Conservation (phyloP, 2,329 filamentous ascomycete species). For the Epichloe sp. region DNA sequence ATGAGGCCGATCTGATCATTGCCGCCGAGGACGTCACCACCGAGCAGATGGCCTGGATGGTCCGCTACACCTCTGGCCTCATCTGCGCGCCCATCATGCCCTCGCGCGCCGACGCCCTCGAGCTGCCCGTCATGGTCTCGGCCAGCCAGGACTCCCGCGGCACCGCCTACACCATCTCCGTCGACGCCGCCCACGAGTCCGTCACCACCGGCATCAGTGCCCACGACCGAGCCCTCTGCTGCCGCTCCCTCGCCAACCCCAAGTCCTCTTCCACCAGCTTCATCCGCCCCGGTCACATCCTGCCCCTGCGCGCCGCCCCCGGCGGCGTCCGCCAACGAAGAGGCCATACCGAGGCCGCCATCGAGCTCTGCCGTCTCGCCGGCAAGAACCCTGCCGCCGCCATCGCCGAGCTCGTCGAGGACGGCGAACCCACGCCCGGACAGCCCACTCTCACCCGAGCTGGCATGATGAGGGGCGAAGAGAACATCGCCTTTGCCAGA, state of each 20-base stretch:
- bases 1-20: constrained; percentile 96
- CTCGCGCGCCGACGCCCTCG: constrained; percentile 53
- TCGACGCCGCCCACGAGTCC: constrained; percentile 61
- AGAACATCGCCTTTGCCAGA: constrained; percentile 75
- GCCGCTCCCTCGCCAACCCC: constrained; percentile 62
- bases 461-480: constrained; percentile 89
- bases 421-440: constrained; percentile 60
- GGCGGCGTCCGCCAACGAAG: constrained; percentile 69
- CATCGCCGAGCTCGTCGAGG: constrained; percentile 86
- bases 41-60: constrained; percentile 89
- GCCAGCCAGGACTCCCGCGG: constrained; percentile 66
- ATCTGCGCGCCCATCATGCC: constrained; percentile 78
- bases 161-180: constrained; percentile 85
- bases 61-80: constrained; percentile 80
- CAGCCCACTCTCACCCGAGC: constrained; percentile 49
- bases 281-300: constrained; percentile 75
- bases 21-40: constrained; percentile 74
- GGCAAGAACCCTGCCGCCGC: constrained; percentile 66
- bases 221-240: constrained; percentile 72
- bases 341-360: constrained; percentile 87
- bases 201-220: constrained; percentile 86
- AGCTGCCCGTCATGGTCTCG: constrained; percentile 80
- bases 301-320: constrained; percentile 65
- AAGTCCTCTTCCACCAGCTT: constrained; percentile 46
- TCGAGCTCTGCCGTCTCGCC: constrained; percentile 78